Evolutionary conservation across 805 yeast genomes (phyloP).

Genomic region (Kuraishia cidri): DNA sequence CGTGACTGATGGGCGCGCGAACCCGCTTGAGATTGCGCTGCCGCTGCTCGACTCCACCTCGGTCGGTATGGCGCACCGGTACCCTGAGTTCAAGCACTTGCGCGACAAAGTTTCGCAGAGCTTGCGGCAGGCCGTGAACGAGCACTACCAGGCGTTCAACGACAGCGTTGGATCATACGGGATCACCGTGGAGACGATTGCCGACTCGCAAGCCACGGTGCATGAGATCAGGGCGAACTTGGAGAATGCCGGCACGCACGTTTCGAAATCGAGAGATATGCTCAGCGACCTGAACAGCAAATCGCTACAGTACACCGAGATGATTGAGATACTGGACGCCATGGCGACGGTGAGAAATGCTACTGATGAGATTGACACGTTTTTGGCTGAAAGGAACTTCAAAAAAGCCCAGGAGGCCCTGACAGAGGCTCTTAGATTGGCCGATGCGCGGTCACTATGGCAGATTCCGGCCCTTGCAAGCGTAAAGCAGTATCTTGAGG

Average conservation of each 20-base stretch:
- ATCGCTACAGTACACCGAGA: slow-evolving; percentile 52
- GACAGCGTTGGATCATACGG: slow-evolving; percentile 81
- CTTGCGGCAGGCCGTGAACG: slow-evolving; percentile 65
- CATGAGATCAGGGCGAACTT: slow-evolving; percentile 37
- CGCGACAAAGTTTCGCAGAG: slow-evolving; percentile 47
- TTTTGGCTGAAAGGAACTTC: slow-evolving; percentile 63
- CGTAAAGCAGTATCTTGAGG: slow-evolving; percentile 40
- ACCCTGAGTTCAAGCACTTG: slow-evolving; percentile 55
- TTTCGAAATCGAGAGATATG: slow-evolving; percentile 44
- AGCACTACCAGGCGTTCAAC: slow-evolving; percentile 77
- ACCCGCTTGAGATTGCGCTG: slow-evolving; percentile 69
- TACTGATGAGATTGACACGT: slow-evolving; percentile 57
- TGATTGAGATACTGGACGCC: slow-evolving; percentile 61
- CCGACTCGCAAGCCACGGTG: slow-evolving; percentile 56
- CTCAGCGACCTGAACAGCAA: slow-evolving; percentile 58
- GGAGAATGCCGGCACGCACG: slow-evolving; percentile 35
- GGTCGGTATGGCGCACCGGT: slow-evolving; percentile 79
- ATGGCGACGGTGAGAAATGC: slow-evolving; percentile 51
- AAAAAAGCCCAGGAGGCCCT: slow-evolving; percentile 30
- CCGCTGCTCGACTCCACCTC: slow-evolving; percentile 79
- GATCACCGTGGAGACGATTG: slow-evolving; percentile 51
- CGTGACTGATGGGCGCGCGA: background rate
- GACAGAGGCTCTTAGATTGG: slow-evolving; percentile 28
- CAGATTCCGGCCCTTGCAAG: slow-evolving; percentile 42
- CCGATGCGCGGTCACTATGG: slow-evolving; percentile 48